Conservation (phyloP, 352 stramenopile genomes). For the Phytophthora ramorum region DNA sequence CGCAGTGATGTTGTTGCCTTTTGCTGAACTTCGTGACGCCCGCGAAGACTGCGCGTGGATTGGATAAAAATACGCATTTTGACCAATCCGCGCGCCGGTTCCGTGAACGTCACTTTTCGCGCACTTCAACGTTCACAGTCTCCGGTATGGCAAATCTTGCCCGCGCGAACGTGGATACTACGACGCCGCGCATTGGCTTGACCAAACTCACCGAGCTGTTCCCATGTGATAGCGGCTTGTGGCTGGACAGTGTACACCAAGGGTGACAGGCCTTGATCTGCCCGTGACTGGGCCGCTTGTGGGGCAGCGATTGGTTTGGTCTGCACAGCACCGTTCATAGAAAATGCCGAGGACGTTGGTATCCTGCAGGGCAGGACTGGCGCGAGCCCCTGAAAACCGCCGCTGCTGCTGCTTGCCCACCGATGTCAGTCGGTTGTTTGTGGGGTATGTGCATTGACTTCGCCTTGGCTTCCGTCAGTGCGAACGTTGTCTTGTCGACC, state of each 20-base stretch:
- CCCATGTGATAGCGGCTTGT: neutral
- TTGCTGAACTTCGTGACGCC: slow-evolving; percentile 8
- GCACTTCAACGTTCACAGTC: neutral
- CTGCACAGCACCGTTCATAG: slow-evolving; percentile 11
- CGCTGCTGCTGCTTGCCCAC: too few relatives aligned
- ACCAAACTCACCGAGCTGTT: slow-evolving; percentile 1
- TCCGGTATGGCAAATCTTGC: neutral
- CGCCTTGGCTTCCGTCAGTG: too few relatives aligned
- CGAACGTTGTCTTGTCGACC: too few relatives aligned
- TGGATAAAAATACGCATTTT: slow-evolving; percentile 3
- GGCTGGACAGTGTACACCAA: too few relatives aligned
- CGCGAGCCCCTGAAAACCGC: neutral
- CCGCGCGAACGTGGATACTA: slow-evolving; percentile 5
- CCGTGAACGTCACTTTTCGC: slow-evolving; percentile 2
- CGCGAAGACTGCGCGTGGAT: neutral
- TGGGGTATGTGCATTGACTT: too few relatives aligned
- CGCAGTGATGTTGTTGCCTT: slow-evolving; percentile 14
- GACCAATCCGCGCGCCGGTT: neutral
- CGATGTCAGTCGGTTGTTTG: too few relatives aligned
- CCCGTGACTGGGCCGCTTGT: neutral
- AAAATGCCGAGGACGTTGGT: slow-evolving; percentile 4
- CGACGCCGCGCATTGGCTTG: neutral
- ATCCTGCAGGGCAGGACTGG: neutral
- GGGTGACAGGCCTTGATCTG: neutral
- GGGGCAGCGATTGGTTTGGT: neutral